These are phyloP conservation scores for Oryza nivara DNA, from an alignment of 176 grass and related monocot genomes.

Conservation along the genomic window DNA sequence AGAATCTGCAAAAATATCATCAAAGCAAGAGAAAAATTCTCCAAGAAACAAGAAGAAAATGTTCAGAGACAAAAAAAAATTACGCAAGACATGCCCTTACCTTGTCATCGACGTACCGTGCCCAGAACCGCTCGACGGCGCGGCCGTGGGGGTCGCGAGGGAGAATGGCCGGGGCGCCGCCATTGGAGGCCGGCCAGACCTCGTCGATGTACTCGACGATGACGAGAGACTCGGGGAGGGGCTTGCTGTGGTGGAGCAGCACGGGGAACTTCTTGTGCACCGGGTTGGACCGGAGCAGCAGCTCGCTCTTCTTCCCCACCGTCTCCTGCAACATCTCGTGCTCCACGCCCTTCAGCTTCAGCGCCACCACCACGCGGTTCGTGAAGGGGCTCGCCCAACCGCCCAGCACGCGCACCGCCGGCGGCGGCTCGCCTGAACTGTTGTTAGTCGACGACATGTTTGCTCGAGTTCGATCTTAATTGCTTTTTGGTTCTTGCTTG, in stretches of 20 bases:
- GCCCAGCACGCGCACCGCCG: conserved; percentile 52
- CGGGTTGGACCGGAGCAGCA: conserved; percentile 52
- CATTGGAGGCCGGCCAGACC: conserved; percentile 40
- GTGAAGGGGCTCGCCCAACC: conserved; percentile 48
- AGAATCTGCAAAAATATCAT: background rate
- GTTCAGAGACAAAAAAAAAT: too few relatives aligned
- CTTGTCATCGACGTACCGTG: conserved; percentile 54
- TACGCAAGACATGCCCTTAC: background rate
- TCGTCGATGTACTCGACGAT: conserved; percentile 64
- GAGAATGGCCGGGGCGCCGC: conserved; percentile 22
- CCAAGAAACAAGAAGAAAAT: background rate
- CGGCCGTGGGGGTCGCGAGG: conserved; percentile 46
- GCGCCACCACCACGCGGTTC: conserved; percentile 29
- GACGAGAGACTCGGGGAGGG: conserved; percentile 52
- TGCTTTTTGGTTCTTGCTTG: too few relatives aligned
- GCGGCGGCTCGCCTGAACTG: background rate
- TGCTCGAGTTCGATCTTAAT: background rate
- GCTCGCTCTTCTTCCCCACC: conserved; percentile 40
- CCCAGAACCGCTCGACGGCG: conserved; percentile 56
- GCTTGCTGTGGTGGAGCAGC: conserved; percentile 45
- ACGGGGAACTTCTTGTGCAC: conserved; percentile 60
- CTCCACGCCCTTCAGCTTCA: conserved; percentile 54
- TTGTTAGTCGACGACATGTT: background rate
- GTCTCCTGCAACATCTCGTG: conserved; percentile 49
- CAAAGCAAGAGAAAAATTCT: background rate